A percentile compares a stretch with the other conserved stretches of the same genome.
phyloP scores from a whole-genome alignment of 1,284 basidiomycete species.

The Irpex rosettiformis region DNA sequence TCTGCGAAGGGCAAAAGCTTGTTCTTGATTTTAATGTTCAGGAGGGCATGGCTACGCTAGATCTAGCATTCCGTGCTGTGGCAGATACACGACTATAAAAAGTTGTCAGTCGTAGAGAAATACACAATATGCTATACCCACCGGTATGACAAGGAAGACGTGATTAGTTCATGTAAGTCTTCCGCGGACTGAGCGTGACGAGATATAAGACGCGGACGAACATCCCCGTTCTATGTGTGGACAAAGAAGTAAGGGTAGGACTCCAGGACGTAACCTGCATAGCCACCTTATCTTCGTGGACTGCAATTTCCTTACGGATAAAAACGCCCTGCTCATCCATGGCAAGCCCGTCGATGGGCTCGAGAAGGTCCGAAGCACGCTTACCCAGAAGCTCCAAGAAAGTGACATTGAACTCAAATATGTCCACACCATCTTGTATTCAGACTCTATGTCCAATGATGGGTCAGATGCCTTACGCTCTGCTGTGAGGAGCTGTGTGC shows the following conservation, averaged over 20 bases:
- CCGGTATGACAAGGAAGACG: constrained; percentile 27
- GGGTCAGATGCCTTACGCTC: constrained; percentile 3
- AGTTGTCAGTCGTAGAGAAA: neutral
- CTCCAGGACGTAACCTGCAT: neutral
- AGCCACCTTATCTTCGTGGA: constrained; percentile 30
- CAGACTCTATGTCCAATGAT: neutral
- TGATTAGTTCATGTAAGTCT: constrained; percentile 30
- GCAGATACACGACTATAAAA: constrained; percentile 25
- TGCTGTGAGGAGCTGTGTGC: constrained; percentile 17
- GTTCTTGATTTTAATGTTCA: constrained; percentile 32
- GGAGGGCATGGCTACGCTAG: constrained; percentile 31
- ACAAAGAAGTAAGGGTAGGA: neutral
- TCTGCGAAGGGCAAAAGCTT: constrained; percentile 31
- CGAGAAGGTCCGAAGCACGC: constrained; percentile 24
- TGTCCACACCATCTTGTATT: constrained; percentile 9
- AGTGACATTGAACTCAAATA: constrained; percentile 30
- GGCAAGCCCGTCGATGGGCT: constrained; percentile 12
- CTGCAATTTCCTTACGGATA: constrained; percentile 24
- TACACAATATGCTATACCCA: constrained; percentile 1
- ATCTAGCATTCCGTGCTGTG: constrained; percentile 29
- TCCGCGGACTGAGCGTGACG: constrained; percentile 21
- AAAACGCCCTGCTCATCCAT: constrained; percentile 25
- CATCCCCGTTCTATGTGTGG: constrained; percentile 29
- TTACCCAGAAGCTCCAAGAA: constrained; percentile 31
- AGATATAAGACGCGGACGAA: constrained; percentile 22